Base-by-base conservation (phyloP, 345 rosid genomes). In the Moringa oleifera region DNA sequence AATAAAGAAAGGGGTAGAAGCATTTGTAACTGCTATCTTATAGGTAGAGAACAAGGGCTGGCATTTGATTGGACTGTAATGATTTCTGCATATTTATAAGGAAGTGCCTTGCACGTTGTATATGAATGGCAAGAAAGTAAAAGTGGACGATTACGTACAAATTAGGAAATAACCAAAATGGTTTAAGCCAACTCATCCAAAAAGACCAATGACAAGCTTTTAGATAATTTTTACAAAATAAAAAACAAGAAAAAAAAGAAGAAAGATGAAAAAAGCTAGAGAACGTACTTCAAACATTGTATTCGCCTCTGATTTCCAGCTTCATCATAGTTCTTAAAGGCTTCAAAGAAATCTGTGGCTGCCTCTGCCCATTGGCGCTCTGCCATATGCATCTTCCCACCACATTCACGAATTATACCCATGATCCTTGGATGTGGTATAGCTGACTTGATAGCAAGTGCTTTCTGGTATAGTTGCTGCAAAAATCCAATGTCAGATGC, bases 361-460 rank as follows among this genome's bases (percentile, higher is more conserved):
- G 98, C 99, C 46, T 95, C 99, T 57, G 85, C 91, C 99, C 99
- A 95, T 62, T 87, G 96, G 69, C 96, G 97, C 78, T 95, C 98
- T 25, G 98, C 96, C 99, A 89, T 95, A 78, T 91, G 98, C 99
- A 95, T 95, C 80, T 95, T 95, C 5, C 99, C 99, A 62, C 99
- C 99, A 78, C 99, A 95, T 73, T 95, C 99, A 25, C 96, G 86
- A 64, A 95, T 91, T 77, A 95, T 91, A 41, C 99, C 99, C 97
- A 95, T 91, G 68, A 95, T 95, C 79, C 99, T 85, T 58, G 99
- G 99, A 85, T 95, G 99, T 18, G 99, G 99, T 80, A 95, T 95
- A 28, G 99, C 99, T 28, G 99, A 95, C 76, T 95, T 95, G 66
- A 95, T 91, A 31, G 99, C 90, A 77, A 95, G 97, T 64, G 96